Evolutionary conservation across 495 filamentous ascomycete genomes (phyloP).

Genomic region (Aspergillus sparsus): DNA sequence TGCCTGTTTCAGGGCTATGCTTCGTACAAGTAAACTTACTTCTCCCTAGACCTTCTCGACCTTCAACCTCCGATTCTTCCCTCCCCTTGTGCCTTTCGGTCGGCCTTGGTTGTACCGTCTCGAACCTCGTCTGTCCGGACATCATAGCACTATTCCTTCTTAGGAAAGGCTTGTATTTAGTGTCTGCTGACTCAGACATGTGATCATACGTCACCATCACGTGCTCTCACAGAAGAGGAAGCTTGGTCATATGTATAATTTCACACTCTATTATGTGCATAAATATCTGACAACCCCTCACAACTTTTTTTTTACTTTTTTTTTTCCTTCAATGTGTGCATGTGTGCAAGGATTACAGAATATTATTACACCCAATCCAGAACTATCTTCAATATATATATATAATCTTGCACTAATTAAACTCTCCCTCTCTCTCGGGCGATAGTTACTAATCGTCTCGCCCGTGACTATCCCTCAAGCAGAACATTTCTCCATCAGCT

Average conservation of each 20-base stretch:
- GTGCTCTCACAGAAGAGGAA: neutral
- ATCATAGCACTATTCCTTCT: neutral
- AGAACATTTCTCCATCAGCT: constrained; percentile 7
- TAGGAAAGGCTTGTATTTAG: neutral
- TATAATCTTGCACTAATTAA: neutral
- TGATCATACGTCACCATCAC: constrained; percentile 25
- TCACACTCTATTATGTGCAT: neutral
- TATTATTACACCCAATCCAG: too few relatives aligned
- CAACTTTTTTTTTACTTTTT: neutral
- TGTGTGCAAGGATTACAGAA: too few relatives aligned
- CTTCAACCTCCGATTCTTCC: neutral
- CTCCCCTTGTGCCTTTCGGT: neutral
- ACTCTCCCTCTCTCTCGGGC: constrained; percentile 5
- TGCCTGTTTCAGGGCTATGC: neutral
- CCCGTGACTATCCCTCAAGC: constrained; percentile 1
- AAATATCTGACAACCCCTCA: too few relatives aligned
- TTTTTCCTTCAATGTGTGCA: neutral
- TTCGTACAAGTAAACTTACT: neutral
- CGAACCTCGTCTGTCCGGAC: neutral
- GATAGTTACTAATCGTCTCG: neutral
- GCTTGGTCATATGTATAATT: neutral
- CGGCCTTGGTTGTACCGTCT: neutral
- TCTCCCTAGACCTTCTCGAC: neutral
- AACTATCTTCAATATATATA: neutral
- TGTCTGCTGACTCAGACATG: constrained; percentile 39